phyloP scores from a whole-genome alignment of 192 early-diverging fungal genomes.

The Kappamyces sp. region DNA sequence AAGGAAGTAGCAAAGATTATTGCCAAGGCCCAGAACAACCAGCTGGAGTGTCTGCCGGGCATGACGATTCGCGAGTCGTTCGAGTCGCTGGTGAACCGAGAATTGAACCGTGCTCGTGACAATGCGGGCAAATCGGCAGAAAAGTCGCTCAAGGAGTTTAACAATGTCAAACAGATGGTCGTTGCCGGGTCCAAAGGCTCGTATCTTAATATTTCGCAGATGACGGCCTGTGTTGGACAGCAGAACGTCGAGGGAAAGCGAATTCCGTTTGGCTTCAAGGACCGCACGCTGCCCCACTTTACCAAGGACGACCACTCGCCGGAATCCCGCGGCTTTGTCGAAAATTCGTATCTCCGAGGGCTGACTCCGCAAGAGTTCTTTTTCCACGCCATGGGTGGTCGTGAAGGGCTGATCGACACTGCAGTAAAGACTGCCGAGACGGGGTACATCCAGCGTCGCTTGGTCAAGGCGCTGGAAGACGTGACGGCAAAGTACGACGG shows the following conservation, averaged over 20 bases:
- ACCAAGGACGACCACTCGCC: slow-evolving; percentile 95
- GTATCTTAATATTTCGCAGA: slow-evolving; percentile 94
- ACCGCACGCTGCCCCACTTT: slow-evolving; percentile 94
- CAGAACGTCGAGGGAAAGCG: slow-evolving; percentile 99
- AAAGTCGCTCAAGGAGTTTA: slow-evolving; percentile 75
- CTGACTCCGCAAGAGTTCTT: slow-evolving; percentile 97
- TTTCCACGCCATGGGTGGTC: slow-evolving; percentile 99
- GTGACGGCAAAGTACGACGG: slow-evolving; percentile 97
- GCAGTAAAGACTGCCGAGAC: slow-evolving; percentile 99
- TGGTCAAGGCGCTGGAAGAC: slow-evolving; percentile 97
- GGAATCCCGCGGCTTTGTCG: slow-evolving; percentile 81
- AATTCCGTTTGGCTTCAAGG: slow-evolving; percentile 94
- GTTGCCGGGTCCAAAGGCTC: slow-evolving; percentile 94
- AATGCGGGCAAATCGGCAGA: slow-evolving; percentile 82
- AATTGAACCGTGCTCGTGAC: slow-evolving; percentile 86
- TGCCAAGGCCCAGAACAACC: slow-evolving; percentile 71
- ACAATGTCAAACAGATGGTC: slow-evolving; percentile 97
- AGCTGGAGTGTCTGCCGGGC: slow-evolving; percentile 77
- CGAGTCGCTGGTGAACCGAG: slow-evolving; percentile 80
- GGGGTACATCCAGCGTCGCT: slow-evolving; percentile 97
- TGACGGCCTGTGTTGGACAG: slow-evolving; percentile 98
- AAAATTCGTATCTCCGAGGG: slow-evolving; percentile 84
- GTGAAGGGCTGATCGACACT: slow-evolving; percentile 99
- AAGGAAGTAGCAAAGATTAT: slow-evolving; percentile 75
- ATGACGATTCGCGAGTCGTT: slow-evolving; percentile 91